phyloP scores from a whole-genome alignment of 768 basidiomycete species.

The Russula griseocarnosa region DNA sequence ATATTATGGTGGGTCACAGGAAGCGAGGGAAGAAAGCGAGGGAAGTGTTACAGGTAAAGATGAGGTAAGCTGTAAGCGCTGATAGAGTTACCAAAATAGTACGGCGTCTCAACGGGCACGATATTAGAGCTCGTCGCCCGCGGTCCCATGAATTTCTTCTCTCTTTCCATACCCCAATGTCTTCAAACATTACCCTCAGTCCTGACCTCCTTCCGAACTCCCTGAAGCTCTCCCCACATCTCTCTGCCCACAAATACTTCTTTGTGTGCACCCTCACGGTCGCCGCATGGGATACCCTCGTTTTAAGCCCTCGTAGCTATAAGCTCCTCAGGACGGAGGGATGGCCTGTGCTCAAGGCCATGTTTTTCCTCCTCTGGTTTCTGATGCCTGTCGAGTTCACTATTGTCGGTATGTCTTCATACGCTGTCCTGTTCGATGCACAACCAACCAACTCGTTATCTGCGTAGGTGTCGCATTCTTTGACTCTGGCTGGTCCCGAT shows the following conservation, averaged over 20 bases:
- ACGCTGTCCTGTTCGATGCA: neutral
- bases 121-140: neutral
- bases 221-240: conserved; percentile 70
- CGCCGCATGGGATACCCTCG: conserved; percentile 85
- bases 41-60: neutral
- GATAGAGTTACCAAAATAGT: neutral
- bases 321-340: conserved; percentile 55
- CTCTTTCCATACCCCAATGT: neutral
- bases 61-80: neutral
- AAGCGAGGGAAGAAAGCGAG: neutral
- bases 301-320: conserved; percentile 76
- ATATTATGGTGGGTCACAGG: neutral
- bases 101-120: neutral
- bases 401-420: conserved; percentile 53
- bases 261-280: conserved; percentile 87
- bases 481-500: conserved; percentile 61
- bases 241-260: conserved; percentile 85
- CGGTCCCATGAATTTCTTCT: neutral
- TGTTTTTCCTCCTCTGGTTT: conserved; percentile 69
- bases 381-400: conserved; percentile 81
- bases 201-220: conserved; percentile 49
- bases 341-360: conserved; percentile 75
- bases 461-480: conserved; percentile 74
- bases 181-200: conserved; percentile 14
- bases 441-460: conserved; percentile 15